Base-by-base conservation (phyloP, 1,139 yeast genomes). In the Scheffersomyces segobiensis region DNA sequence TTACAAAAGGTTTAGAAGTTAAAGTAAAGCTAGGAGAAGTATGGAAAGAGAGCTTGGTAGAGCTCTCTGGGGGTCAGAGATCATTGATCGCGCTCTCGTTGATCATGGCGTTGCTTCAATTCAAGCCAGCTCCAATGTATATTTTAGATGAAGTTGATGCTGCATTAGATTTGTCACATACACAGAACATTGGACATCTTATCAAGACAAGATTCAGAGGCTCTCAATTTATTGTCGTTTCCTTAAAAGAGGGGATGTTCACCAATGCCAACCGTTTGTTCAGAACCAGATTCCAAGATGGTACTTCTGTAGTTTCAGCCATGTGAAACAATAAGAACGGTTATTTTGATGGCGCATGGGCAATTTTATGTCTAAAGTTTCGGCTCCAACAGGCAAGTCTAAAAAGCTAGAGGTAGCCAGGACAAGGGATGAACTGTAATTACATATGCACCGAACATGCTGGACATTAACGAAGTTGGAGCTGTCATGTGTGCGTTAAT, bases 71-170 rank as follows among this genome's bases (percentile, higher is more conserved):
- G 59, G 99, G 99, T 42, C 99, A 96, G 73, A 79, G 99, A 64
- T 95, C 98, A 0, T 83, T 95, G 63, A 91, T 93, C 64, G 99
- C 99, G 0, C 77, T 95, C 55, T 91, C 98, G 3, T 79, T 95
- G 66, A 93, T 93, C 64, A 83, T 93, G 85, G 97, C 98, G 0
- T 78, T 95, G 60, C 79, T 95, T 57, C 97, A 93, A 72, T 93
- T 91, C 79, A 92, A 93, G 71, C 99, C 99, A 1, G 98, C 99
- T 0, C 99, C 99, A 12, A 91, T 95, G 97, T 95, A 95, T 71
- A 93, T 95, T 66, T 79, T 95, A 59, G 99, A 95, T 75, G 99
- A 95, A 75, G 98, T 95, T 49, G 99, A 95, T 75, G 99, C 99
- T 1, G 99, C 99, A 0, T 82, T 96, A 63, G 99, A 96, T 79